phyloP scores from a whole-genome alignment of 768 basidiomycete species.

The Auriculariales sp. region DNA sequence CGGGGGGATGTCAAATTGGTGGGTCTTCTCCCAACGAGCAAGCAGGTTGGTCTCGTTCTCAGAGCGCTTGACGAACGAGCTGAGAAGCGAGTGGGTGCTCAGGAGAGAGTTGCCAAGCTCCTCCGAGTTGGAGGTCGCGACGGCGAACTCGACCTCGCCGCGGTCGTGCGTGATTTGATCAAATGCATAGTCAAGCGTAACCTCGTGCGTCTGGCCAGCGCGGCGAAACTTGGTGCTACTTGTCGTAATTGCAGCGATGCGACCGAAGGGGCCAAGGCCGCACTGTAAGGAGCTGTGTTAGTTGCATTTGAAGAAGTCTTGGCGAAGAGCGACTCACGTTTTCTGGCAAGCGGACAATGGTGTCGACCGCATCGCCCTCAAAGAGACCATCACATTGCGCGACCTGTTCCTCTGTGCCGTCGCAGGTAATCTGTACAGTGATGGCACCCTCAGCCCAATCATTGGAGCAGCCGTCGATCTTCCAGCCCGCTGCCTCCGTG shows the following conservation, averaged over 20 bases:
- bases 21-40: no score
- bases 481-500: no score
- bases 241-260: slow-evolving; percentile 1
- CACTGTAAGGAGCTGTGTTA: background rate
- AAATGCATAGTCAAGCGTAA: slow-evolving; percentile 28
- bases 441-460: slow-evolving; percentile 1
- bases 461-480: no score
- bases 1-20: slow-evolving; percentile 12
- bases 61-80: slow-evolving; percentile 1
- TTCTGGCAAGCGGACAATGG: slow-evolving; percentile 39
- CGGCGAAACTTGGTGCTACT: no score
- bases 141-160: slow-evolving; percentile 13
- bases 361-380: slow-evolving; percentile 26
- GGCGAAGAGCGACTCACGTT: slow-evolving; percentile 19
- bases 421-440: slow-evolving; percentile 1
- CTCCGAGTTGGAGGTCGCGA: slow-evolving; percentile 3
- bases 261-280: slow-evolving; percentile 3
- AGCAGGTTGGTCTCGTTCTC: slow-evolving; percentile 1
- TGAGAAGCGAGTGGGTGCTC: background rate
- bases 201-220: slow-evolving; percentile 26
- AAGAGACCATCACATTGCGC: slow-evolving; percentile 25
- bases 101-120: no score
- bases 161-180: slow-evolving; percentile 10
- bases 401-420: slow-evolving; percentile 1
- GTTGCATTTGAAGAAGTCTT: background rate